Percentiles rank a stretch among this genome's conserved stretches.
Evolutionary conservation across 441 rosid species (phyloP).

Genomic region (Populus hybrid): DNA sequence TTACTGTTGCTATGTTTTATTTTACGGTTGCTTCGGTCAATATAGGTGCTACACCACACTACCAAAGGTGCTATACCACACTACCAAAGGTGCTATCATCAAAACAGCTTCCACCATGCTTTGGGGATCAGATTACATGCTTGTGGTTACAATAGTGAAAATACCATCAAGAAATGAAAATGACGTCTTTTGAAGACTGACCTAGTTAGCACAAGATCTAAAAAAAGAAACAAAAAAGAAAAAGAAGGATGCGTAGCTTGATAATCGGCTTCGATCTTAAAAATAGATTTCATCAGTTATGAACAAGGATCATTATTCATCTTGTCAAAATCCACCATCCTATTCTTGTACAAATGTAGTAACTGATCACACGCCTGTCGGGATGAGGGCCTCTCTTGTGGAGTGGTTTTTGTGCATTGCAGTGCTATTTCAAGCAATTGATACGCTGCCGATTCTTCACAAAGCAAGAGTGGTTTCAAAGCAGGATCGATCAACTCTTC

Average conservation of each 20-base stretch:
- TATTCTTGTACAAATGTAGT: constrained; percentile 46
- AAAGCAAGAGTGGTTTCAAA: constrained; percentile 45
- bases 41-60: not conserved
- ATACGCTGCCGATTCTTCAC: constrained; percentile 57
- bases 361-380: constrained; percentile 67
- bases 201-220: not conserved
- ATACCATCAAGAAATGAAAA: not conserved
- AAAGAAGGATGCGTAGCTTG: not conserved
- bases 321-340: constrained; percentile 45
- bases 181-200: not conserved
- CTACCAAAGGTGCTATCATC: not conserved
- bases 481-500: constrained; percentile 39
- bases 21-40: not conserved
- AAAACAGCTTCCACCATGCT: not conserved
- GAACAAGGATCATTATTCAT: constrained; percentile 16
- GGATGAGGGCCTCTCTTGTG: constrained; percentile 72
- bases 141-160: not conserved
- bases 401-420: constrained; percentile 63
- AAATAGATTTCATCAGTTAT: not conserved
- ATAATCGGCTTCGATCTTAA: not conserved
- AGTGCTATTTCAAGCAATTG: constrained; percentile 76
- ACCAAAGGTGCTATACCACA: not conserved
- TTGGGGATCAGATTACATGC: not conserved
- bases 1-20: not conserved
- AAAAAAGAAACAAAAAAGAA: not conserved